phyloP scores from a whole-genome alignment of 1,284 basidiomycete genomes.

The Pterulicium gracile region DNA sequence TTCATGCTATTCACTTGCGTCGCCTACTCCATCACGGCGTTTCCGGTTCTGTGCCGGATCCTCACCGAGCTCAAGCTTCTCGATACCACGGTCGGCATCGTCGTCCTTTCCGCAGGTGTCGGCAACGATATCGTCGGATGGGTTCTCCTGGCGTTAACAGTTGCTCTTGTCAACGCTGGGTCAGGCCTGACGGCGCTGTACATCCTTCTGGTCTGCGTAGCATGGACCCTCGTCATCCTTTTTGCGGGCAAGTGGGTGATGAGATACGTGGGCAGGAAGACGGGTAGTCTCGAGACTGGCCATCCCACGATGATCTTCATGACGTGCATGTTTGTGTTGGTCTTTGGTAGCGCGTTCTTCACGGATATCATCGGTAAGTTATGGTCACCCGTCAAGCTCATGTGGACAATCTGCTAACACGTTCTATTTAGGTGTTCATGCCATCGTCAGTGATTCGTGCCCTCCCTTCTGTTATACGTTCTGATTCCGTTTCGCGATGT shows the following conservation, averaged over 20 bases:
- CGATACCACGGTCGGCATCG: slow-evolving; percentile 88
- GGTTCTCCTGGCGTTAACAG: slow-evolving; percentile 71
- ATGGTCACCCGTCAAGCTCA: neutral
- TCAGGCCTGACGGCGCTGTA: slow-evolving; percentile 70
- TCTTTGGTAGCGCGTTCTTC: slow-evolving; percentile 84
- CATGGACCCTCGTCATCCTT: slow-evolving; percentile 73
- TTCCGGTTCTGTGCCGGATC: slow-evolving; percentile 89
- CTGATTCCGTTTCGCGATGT: slow-evolving; percentile 15
- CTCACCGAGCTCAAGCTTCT: slow-evolving; percentile 75
- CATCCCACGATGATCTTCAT: slow-evolving; percentile 71
- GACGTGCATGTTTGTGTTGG: slow-evolving; percentile 66
- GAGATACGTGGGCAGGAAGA: slow-evolving; percentile 64
- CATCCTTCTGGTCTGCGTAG: slow-evolving; percentile 74
- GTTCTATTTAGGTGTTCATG: slow-evolving; percentile 53
- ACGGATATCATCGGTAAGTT: slow-evolving; percentile 83
- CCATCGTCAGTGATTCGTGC: slow-evolving; percentile 60
- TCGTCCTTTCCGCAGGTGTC: slow-evolving; percentile 89
- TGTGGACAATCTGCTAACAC: neutral
- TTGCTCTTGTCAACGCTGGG: slow-evolving; percentile 82
- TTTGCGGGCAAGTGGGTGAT: slow-evolving; percentile 59
- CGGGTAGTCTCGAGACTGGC: slow-evolving; percentile 71
- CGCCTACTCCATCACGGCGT: slow-evolving; percentile 88
- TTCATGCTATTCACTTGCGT: slow-evolving; percentile 94
- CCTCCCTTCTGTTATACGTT: slow-evolving; percentile 1
- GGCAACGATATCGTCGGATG: slow-evolving; percentile 83